These are phyloP conservation scores for Perilla frutescens DNA, from an alignment of 257 asterid species.

Conservation along the genomic window DNA sequence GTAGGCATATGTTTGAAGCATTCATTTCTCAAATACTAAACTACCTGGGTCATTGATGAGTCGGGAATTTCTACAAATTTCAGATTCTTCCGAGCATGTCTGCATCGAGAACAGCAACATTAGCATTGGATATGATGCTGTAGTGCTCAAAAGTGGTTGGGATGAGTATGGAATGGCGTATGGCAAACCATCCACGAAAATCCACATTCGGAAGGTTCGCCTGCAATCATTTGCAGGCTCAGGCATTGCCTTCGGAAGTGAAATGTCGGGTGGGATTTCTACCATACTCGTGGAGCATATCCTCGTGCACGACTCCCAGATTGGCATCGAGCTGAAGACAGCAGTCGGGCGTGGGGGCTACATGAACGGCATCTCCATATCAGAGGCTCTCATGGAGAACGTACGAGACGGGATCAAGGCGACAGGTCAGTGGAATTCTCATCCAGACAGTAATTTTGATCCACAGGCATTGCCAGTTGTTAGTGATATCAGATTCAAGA, in stretches of 20 bases:
- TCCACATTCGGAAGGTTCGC: constrained; percentile 59
- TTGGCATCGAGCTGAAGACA: constrained; percentile 75
- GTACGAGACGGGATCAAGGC: constrained; percentile 65
- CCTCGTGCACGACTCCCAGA: constrained; percentile 52
- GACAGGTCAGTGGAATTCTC: constrained; percentile 68
- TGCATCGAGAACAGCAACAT: constrained; percentile 94
- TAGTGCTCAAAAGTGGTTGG: constrained; percentile 95
- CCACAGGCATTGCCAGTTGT: constrained; percentile 73
- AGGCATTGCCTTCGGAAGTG: constrained; percentile 85
- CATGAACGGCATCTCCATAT: constrained; percentile 55
- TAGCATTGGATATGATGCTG: constrained; percentile 80
- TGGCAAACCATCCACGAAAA: constrained; percentile 58
- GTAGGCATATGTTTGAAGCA: too few species aligned
- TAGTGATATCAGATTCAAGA: constrained; percentile 55
- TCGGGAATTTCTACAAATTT: constrained; percentile 8
- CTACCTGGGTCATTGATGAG: constrained; percentile 24
- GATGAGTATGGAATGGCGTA: constrained; percentile 92
- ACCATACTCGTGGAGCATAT: constrained; percentile 58
- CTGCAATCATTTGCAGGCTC: constrained; percentile 72
- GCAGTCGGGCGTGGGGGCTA: constrained; percentile 87
- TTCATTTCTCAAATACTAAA: too few species aligned
- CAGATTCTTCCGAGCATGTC: constrained; percentile 89
- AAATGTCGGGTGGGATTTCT: constrained; percentile 98
- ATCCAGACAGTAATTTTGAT: constrained; percentile 84
- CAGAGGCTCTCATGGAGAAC: constrained; percentile 58